phyloP scores from a whole-genome alignment of 2,329 filamentous ascomycete species.

The Thermothelomyces thermophilus region DNA sequence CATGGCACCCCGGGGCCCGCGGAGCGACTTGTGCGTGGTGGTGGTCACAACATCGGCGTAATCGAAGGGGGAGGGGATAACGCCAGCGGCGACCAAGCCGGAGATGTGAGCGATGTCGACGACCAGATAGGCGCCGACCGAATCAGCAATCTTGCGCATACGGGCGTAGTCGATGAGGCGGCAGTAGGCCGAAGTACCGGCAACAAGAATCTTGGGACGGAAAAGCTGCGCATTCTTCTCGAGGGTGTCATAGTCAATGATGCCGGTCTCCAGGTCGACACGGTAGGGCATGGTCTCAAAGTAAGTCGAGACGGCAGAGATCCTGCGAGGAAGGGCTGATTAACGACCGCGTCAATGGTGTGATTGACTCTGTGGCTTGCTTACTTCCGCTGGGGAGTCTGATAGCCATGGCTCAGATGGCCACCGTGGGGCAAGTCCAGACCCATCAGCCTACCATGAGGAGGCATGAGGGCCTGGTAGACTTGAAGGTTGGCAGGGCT shows the following conservation, averaged over 20 bases:
- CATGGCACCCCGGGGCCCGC: slow-evolving; percentile 96
- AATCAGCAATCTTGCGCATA: slow-evolving; percentile 94
- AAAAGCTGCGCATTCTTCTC: slow-evolving; percentile 87
- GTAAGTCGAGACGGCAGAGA: slow-evolving; percentile 96
- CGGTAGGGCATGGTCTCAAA: slow-evolving; percentile 98
- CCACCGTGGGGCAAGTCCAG: slow-evolving; percentile 91
- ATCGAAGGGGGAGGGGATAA: slow-evolving; percentile 88
- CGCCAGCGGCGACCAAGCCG: slow-evolving; percentile 84
- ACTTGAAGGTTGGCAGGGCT: slow-evolving; percentile 96
- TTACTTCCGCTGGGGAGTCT: slow-evolving; percentile 87
- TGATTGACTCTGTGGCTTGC: slow-evolving; percentile 26
- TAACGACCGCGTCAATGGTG: neutral
- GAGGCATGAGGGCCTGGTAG: slow-evolving; percentile 94
- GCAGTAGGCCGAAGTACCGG: slow-evolving; percentile 97
- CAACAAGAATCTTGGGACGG: slow-evolving; percentile 92
- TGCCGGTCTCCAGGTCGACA: slow-evolving; percentile 78
- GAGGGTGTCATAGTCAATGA: slow-evolving; percentile 94
- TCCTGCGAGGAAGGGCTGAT: slow-evolving; percentile 41
- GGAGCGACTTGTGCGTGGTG: slow-evolving; percentile 97
- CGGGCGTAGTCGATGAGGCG: slow-evolving; percentile 92
- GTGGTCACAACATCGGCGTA: slow-evolving; percentile 96
- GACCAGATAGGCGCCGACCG: slow-evolving; percentile 86
- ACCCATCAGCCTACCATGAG: slow-evolving; percentile 95
- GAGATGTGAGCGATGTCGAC: slow-evolving; percentile 99
- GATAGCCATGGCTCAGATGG: slow-evolving; percentile 94